Evolutionary conservation across 2,329 filamentous ascomycete species (phyloP).

Genomic region (Penicillium sp.): DNA sequence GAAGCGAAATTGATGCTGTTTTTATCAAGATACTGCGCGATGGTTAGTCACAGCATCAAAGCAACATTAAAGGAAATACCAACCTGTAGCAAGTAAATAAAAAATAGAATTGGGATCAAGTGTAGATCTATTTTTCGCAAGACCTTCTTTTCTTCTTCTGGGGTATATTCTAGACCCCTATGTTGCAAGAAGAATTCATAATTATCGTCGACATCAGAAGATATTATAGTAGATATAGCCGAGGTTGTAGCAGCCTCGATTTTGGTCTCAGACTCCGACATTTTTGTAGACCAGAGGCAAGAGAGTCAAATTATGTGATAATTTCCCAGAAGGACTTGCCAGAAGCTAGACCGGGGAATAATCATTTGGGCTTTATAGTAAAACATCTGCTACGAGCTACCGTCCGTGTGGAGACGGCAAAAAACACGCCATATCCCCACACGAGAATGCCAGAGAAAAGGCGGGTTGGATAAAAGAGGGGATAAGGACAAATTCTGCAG

Average conservation of each 20-base stretch:
- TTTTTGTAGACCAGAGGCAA: background rate
- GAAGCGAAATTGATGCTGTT: slow-evolving; percentile 49
- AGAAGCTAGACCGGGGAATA: background rate
- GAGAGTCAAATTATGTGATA: background rate
- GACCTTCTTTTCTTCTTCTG: slow-evolving; percentile 34
- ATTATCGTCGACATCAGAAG: slow-evolving; percentile 35
- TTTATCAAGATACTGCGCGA: slow-evolving; percentile 53
- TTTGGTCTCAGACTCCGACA: background rate
- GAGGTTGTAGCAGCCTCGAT: slow-evolving; percentile 10
- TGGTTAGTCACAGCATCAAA: background rate
- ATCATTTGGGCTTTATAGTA: background rate
- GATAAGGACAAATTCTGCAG: background rate
- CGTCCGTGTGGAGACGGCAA: background rate
- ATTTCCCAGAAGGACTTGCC: background rate
- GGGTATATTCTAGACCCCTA: slow-evolving; percentile 21
- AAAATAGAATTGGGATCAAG: slow-evolving; percentile 58
- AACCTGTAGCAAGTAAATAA: slow-evolving; percentile 62
- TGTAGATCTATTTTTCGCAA: slow-evolving; percentile 58
- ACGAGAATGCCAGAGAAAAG: background rate
- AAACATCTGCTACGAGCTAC: background rate
- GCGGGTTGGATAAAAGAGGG: background rate
- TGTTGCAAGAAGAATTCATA: slow-evolving; percentile 38
- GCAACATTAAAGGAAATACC: slow-evolving; percentile 13
- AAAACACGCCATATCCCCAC: slow-evolving; percentile 1
- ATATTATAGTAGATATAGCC: slow-evolving; percentile 4